Evolutionary conservation across 164 flowering plant species (phyloP), one percentile per base, ranked within the genome.

Genomic region (Vitis vinifera): DNA sequence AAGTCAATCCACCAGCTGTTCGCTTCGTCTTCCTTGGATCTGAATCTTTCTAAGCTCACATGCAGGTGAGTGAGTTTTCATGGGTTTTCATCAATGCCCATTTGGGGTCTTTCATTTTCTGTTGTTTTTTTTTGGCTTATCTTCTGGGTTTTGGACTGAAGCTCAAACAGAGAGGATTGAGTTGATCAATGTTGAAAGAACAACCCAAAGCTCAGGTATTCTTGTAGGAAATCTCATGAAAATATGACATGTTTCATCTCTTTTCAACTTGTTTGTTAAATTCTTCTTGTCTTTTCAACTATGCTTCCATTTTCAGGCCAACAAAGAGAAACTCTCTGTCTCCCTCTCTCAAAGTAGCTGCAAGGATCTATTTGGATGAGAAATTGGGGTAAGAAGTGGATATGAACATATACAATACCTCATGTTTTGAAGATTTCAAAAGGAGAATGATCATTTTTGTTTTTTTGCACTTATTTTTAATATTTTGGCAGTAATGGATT

Each of bases 1-100:
- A 73, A 74, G 80, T 77, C 80, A 77, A 77, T 77, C 72, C 80
- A 73, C 69, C 68, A 23, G 23, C 69, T 74, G 63, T 31, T 59
- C 70, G 6, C 14, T 29, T 60, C 55, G 62, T 16, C 52, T 53
- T 31, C 57, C 8, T 51, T 66, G 77, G 79, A 78, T 78, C 76
- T 76, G 75, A 37, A 59, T 67, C 73, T 55, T 64, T 30, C 14
- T 52, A 73, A 67, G 62, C 19, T 63, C 50, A 55, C 58, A 58
- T 57, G 63, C 8, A 15, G 71, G 70, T 68, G 47, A 63, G 66
- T 29, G 23, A 58, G 17, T 51, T 68, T 11, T 29, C 13, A 55
- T 62, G 63, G 70, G 12, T 66, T 59, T 53, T 48, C 9, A 30
- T 76, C 55, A n/a, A 56, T 60, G 27, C 66, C 67, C 63, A 55